Base-by-base conservation (phyloP, 2,329 filamentous ascomycete genomes). In the Pseudofabraea citricarpa region DNA sequence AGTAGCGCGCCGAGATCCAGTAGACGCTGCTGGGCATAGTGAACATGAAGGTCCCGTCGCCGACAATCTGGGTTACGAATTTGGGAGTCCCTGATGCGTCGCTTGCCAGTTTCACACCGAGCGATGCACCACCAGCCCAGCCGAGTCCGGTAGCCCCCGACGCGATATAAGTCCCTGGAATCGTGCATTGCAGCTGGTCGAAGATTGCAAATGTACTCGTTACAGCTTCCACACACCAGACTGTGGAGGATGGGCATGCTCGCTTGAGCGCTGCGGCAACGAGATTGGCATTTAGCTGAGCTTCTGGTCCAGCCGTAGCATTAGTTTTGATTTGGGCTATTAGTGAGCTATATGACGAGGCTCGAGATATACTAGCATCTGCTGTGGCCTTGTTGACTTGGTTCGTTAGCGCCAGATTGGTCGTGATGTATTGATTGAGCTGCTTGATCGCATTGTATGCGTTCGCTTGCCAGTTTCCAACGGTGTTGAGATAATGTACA, bases 111-210 rank as follows among this genome's bases (percentile, higher is more conserved):
- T 89, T 88, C 56, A 88, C 80, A 1, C 86, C 86, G 5, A 90
- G 62, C 0, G 83, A 82, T 23, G 68, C 85, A 12, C 86, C 85
- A 12, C 85, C 85, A 9, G 78, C 84, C 85, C 86, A 90, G 3
- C 86, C 85, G 0, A 90, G 77, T 2, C 85, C 86, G 12, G 83
- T 85, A 1, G 82, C 85, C 1, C 85, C 85, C 57, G 83, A 88
- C 62, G 87, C 89, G 56, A 89, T 78, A 81, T 82, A 88, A 1
- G 77, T 79, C 0, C 84, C 84, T 0, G 85, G 85, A 0, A 76
- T 57, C 0, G 73, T 78, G 3, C 77, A 73, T 51, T 80, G 78
- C 3, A 90, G 64, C 51, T 89, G 84, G 52, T 90, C 83, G 19
- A 77, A 72, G 1, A 88, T 77, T 20, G 78, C 73, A 1, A 64